A percentile compares a stretch with the other conserved stretches of the same genome.
Evolutionary conservation across 768 basidiomycete genomes (phyloP).

Genomic region (Amanita brunnescens): DNA sequence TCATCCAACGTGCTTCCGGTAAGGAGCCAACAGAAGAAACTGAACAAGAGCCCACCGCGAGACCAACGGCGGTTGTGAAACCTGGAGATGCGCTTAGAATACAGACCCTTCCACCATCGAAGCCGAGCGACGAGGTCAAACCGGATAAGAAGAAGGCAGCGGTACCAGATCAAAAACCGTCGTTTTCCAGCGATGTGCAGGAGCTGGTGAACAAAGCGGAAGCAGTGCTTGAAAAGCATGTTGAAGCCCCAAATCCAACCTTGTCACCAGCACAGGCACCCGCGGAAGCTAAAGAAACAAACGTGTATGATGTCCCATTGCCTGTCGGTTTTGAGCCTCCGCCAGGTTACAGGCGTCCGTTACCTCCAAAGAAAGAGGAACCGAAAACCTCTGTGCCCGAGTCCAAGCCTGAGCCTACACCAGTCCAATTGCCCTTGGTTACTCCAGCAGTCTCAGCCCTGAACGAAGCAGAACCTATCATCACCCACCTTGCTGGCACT

Average conservation of each 20-base stretch:
- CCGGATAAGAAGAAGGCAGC: constrained; percentile 30
- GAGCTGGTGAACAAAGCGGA: constrained; percentile 69
- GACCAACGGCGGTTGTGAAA: constrained; percentile 31
- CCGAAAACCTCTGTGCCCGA: constrained; percentile 15
- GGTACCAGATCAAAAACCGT: constrained; percentile 35
- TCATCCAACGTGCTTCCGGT: constrained; percentile 42
- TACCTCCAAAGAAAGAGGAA: constrained; percentile 23
- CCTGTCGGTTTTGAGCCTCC: constrained; percentile 95
- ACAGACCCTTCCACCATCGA: constrained; percentile 19
- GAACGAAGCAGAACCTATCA: constrained; percentile 77
- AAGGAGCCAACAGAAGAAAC: constrained; percentile 30
- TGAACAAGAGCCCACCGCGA: constrained; percentile 35
- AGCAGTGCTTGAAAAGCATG: constrained; percentile 48
- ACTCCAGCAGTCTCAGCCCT: constrained; percentile 73
- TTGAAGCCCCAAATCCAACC: constrained; percentile 20
- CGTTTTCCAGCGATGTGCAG: constrained; percentile 55
- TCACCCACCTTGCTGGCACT: constrained; percentile 83
- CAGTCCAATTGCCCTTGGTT: constrained; percentile 59
- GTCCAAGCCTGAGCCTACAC: constrained; percentile 20
- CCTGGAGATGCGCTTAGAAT: constrained; percentile 42
- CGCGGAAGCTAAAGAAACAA: constrained; percentile 15
- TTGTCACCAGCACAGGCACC: constrained; percentile 17
- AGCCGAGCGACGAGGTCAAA: constrained; percentile 13
- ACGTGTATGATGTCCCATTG: constrained; percentile 60
- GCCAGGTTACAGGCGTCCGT: constrained; percentile 70